Evolutionary conservation across 768 basidiomycete genomes (phyloP), one percentile per base, ranked within the genome.

Genomic region (Naganishia vaughanmartiniae): DNA sequence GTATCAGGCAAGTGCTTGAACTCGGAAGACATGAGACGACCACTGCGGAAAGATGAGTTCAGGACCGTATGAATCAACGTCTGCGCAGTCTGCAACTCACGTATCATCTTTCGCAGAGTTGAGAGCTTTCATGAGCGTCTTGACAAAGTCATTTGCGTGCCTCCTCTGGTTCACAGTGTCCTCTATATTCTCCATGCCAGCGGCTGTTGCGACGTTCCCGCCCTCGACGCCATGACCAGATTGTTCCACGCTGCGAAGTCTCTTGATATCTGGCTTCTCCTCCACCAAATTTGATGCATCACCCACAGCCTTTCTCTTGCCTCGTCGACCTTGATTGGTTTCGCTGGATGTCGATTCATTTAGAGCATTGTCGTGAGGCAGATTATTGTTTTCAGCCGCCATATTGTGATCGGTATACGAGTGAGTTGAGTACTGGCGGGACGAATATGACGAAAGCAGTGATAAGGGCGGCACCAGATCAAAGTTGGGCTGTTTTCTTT

Each of bases 401-500:
- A 63, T 63, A 6, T 42, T 36, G 24, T 36, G 24, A 63, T 36
- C 42, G n/a, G 6, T 45, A 34, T 12, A 24, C n/a, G n/a, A 42
- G 39, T 45, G 31, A 33, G 34, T 42, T 36, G 26, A 14, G 14
- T 45, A 7, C n/a, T n/a, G 33, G 60, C 9, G 5, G 60, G 26
- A n/a, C 15, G 24, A 15, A 42, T 63, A 63, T 63, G 60, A 63
- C 60, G 60, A 63, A 63, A 45, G 57, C 60, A 26, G 42, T 4
- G 60, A 21, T 17, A 21, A 63, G 57, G 42, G 42, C 42, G 42
- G 42, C 42, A 42, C 42, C 57, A 30, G 39, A 33, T 39, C 17
- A n/a, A 36, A 31, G 33, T 30, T 63, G 42, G 28, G 42, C 36
- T 63, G 60, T 63, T 63, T 63, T 63, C 36, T 63, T 63, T 63